Percentiles rank a stretch among this genome's conserved stretches.
Evolutionary conservation across 2,329 filamentous ascomycete species (phyloP).

Genomic region (Claviceps humidiphila): DNA sequence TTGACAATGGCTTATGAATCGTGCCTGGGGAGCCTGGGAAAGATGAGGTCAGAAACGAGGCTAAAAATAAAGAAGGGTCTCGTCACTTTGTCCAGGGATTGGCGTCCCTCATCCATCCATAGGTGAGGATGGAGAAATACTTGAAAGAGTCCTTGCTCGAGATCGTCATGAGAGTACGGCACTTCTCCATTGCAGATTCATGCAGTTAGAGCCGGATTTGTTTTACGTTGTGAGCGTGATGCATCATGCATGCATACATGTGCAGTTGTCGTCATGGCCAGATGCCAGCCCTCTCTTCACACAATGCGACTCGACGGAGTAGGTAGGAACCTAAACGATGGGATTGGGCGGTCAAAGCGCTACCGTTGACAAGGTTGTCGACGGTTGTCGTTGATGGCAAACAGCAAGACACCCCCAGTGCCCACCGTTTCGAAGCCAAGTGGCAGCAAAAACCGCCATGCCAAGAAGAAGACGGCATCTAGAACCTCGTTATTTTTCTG

Average conservation of each 20-base stretch:
- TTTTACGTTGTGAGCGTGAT: not conserved
- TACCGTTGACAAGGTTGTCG: too few relatives aligned
- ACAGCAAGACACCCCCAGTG: too few relatives aligned
- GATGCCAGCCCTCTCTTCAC: too few relatives aligned
- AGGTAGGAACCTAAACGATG: too few relatives aligned
- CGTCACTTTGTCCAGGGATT: not conserved
- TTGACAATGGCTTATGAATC: not conserved
- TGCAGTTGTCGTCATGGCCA: too few relatives aligned
- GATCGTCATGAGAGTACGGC: not conserved
- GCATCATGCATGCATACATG: not conserved
- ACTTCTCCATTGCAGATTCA: not conserved
- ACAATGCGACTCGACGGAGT: too few relatives aligned
- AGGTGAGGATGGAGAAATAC: not conserved
- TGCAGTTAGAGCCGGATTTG: not conserved
- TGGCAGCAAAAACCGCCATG: too few relatives aligned
- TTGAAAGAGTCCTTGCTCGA: not conserved
- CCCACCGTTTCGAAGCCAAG: too few relatives aligned
- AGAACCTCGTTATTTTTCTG: too few relatives aligned
- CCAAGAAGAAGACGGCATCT: too few relatives aligned
- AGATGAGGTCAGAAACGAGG: not conserved
- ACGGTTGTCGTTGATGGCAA: too few relatives aligned
- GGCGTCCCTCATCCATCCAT: not conserved
- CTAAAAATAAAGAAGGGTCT: not conserved
- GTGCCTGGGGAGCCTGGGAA: not conserved
- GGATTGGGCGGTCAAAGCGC: too few relatives aligned